A percentile compares a stretch with the other conserved stretches of the same genome.
These are phyloP conservation scores for Ambispora gerdemannii DNA, from an alignment of 192 early-diverging fungal species.

Conservation along the genomic window DNA sequence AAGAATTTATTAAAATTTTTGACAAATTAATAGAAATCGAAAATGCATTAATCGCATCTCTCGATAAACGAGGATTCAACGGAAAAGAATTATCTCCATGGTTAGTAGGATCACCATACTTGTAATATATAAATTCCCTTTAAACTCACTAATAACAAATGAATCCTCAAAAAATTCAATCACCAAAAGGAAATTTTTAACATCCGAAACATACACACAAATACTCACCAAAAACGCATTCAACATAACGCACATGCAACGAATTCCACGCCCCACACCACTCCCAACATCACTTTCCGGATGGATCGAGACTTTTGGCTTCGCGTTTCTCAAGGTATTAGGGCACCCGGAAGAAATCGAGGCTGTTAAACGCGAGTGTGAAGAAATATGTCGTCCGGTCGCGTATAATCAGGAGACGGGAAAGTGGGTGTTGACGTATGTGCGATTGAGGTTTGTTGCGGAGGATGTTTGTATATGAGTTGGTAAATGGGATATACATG, in stretches of 20 bases:
- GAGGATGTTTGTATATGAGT: background rate
- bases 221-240: slow-evolving; percentile 55
- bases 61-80: slow-evolving; percentile 45
- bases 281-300: slow-evolving; percentile 56
- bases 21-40: slow-evolving; percentile 19
- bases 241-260: slow-evolving; percentile 40
- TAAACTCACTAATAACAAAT: background rate
- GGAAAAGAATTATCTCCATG: slow-evolving; percentile 39
- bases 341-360: slow-evolving; percentile 32
- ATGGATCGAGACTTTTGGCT: slow-evolving; percentile 68
- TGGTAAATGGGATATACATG: too few species aligned
- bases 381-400: slow-evolving; percentile 3
- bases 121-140: background rate
- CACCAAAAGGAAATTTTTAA: slow-evolving; percentile 46
- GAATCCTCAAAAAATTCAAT: too few species aligned
- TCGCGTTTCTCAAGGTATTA: slow-evolving; percentile 54
- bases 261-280: slow-evolving; percentile 53
- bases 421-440: slow-evolving; percentile 37
- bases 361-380: slow-evolving; percentile 29
- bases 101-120: slow-evolving; percentile 15
- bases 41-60: slow-evolving; percentile 37
- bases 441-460: slow-evolving; percentile 32
- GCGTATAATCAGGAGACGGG: slow-evolving; percentile 25
- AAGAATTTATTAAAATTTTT: too few species aligned
- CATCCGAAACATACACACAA: slow-evolving; percentile 42